Percentiles rank a stretch among this genome's conserved stretches.
Conservation (phyloP, 2,329 filamentous ascomycete genomes). For the Ceratocystis albifundus region DNA sequence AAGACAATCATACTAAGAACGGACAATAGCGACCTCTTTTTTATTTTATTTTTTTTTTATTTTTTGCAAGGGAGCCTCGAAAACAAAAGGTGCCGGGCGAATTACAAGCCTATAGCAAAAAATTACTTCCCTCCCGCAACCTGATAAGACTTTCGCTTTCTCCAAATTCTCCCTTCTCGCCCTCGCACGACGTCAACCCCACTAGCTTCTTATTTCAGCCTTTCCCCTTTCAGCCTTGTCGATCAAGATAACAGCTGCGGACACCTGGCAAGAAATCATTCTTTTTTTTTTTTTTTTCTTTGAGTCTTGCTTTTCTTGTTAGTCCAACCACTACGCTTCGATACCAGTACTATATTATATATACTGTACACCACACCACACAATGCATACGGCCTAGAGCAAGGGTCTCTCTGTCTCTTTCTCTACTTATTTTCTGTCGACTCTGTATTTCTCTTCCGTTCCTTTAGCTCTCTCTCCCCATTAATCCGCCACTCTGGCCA, state of each 20-base stretch:
- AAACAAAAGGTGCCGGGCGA: no score
- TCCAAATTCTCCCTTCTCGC: no score
- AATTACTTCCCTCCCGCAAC: no score
- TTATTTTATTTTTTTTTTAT: no score
- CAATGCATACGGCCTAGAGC: neutral
- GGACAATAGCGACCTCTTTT: no score
- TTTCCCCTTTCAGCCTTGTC: neutral
- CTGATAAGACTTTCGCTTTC: no score
- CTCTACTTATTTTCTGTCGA: neutral
- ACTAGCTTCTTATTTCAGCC: no score
- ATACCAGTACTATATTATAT: no score
- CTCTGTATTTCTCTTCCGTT: neutral
- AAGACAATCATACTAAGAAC: no score
- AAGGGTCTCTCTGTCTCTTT: neutral
- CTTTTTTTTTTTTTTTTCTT: neutral
- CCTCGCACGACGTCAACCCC: no score
- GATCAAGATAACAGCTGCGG: neutral
- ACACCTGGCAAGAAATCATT: neutral
- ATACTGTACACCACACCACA: neutral
- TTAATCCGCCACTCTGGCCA: conserved; percentile 23
- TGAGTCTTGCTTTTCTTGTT: neutral
- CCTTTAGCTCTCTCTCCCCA: conserved; percentile 1
- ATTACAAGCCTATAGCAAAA: no score
- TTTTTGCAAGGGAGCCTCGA: no score
- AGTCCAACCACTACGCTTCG: neutral